Base-by-base conservation (phyloP, 208 protist genomes). In the Acanthamoeba pearcei region DNA sequence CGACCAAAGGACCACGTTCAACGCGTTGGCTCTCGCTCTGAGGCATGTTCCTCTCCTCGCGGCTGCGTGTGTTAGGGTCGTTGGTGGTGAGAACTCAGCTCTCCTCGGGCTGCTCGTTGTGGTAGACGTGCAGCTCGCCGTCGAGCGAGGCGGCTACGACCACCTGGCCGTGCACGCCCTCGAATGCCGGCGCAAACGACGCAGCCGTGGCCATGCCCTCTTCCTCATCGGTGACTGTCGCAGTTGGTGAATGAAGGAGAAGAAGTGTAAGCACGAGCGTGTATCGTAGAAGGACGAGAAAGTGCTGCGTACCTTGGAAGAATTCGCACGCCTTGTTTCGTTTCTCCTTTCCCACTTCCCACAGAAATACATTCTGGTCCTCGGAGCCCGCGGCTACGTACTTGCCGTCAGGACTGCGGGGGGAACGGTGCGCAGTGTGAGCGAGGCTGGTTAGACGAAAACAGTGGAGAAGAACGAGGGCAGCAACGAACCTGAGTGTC, bases 301-400 rank as follows among this genome's bases (percentile, higher is more conserved):
- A 9, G 62, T 5, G 29, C 29, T 4, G 64, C 57, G 60, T 55
- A 91, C 83, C 83, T 91, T 42, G 83, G 42, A 91, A 91, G 83
- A 51, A 91, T 42, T 91, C 83, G 29, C 60, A 91, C 22, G 83
- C 83, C 32, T 64, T 91, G 83, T 91, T 91, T 38, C 83, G 60
- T 19, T 70, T 91, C 83, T 91, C 60, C 38, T 91, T 91, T 6
- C 83, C 60, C 57, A 72, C 29, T 24, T 91, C 83, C 83, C 83
- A 91, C 57, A 91, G 83, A 35, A 70, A 91, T 64, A 70, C 51
- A 51, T 91, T 64, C 17, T 17, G 83, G 42, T 91, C 83, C 57
- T 91, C 83, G 13, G 83, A 91, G 12, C 83, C 83, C 29, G 83
- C 22, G 12, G 70, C 62, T 22, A 91, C 60, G 57, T 91, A 91